phyloP scores from a whole-genome alignment of 805 yeast genomes.

The Ogataea dorogensis region DNA sequence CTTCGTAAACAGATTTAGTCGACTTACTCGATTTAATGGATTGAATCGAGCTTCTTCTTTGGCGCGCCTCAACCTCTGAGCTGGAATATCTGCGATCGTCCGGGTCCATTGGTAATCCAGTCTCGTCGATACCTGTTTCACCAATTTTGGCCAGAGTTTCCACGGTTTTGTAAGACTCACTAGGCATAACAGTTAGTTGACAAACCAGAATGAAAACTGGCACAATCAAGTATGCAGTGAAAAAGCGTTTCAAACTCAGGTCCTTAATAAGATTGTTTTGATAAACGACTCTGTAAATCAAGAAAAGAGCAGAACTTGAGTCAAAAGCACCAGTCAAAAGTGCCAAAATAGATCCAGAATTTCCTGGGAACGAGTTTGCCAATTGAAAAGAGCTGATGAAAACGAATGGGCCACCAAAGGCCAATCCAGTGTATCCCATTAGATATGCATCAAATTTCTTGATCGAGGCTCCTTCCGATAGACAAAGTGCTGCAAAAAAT shows the following conservation, averaged over 20 bases:
- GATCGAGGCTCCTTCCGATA: slow-evolving; percentile 27
- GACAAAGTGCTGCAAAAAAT: slow-evolving; percentile 47
- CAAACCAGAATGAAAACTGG: slow-evolving; percentile 76
- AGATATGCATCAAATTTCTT: slow-evolving; percentile 59
- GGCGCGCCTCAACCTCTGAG: slow-evolving; percentile 19
- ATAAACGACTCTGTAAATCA: slow-evolving; percentile 67
- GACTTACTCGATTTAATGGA: slow-evolving; percentile 44
- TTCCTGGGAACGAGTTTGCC: slow-evolving; percentile 80
- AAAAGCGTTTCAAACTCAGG: slow-evolving; percentile 56
- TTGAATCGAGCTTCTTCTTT: slow-evolving; percentile 36
- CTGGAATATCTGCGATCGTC: slow-evolving; percentile 37
- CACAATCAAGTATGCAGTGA: slow-evolving; percentile 63
- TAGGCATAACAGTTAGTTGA: slow-evolving; percentile 80
- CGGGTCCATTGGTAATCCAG: slow-evolving; percentile 55
- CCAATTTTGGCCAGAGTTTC: slow-evolving; percentile 66
- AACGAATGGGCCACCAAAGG: slow-evolving; percentile 92
- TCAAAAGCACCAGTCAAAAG: slow-evolving; percentile 92
- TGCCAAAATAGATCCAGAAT: slow-evolving; percentile 79
- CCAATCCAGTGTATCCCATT: slow-evolving; percentile 70
- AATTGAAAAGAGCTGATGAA: slow-evolving; percentile 88
- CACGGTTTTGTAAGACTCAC: slow-evolving; percentile 66
- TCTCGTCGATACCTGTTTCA: slow-evolving; percentile 72
- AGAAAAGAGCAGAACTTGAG: slow-evolving; percentile 84
- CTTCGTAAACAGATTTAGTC: slow-evolving; percentile 60
- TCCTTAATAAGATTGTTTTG: slow-evolving; percentile 38